Conservation (phyloP, 306 rosid species). For the Adenanthera pavonina region DNA sequence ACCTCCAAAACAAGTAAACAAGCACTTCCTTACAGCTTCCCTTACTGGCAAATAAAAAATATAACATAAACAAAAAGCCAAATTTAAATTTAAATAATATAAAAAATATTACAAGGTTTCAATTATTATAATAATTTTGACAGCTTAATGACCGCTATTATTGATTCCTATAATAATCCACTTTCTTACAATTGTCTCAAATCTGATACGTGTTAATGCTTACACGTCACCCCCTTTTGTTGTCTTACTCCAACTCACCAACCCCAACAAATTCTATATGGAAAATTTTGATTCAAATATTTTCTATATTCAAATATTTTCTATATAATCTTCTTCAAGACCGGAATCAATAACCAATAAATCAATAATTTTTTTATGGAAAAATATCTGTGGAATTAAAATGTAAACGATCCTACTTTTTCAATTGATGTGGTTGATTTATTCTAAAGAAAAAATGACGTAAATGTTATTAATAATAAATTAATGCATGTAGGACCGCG, state of each 20-base stretch:
- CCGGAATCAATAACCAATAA: not conserved
- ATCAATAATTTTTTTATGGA: not conserved
- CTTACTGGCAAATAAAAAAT: not conserved
- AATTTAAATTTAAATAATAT: too few relatives aligned
- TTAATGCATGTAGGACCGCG: not conserved
- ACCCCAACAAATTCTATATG: slow-evolving; percentile 36
- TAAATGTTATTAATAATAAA: not conserved
- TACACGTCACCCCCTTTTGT: slow-evolving; percentile 39
- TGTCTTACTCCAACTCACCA: slow-evolving; percentile 42
- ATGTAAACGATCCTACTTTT: not conserved
- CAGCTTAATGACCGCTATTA: slow-evolving; percentile 44
- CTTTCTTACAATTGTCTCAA: slow-evolving; percentile 35
- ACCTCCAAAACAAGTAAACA: slow-evolving; percentile 14
- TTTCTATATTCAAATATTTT: not conserved
- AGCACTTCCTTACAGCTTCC: slow-evolving; percentile 27
- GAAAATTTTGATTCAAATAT: not conserved
- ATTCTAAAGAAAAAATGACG: not conserved
- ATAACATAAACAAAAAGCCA: too few relatives aligned
- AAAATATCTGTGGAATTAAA: not conserved
- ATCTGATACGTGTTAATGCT: slow-evolving; percentile 40
- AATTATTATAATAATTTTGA: slow-evolving; percentile 37
- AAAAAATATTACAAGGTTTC: too few relatives aligned
- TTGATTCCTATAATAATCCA: slow-evolving; percentile 42
- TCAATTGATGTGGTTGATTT: not conserved
- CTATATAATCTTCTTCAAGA: not conserved